A percentile compares a stretch with the other conserved stretches of the same genome.
phyloP scores from a whole-genome alignment of 192 early-diverging fungal species.

The Podila epigama region DNA sequence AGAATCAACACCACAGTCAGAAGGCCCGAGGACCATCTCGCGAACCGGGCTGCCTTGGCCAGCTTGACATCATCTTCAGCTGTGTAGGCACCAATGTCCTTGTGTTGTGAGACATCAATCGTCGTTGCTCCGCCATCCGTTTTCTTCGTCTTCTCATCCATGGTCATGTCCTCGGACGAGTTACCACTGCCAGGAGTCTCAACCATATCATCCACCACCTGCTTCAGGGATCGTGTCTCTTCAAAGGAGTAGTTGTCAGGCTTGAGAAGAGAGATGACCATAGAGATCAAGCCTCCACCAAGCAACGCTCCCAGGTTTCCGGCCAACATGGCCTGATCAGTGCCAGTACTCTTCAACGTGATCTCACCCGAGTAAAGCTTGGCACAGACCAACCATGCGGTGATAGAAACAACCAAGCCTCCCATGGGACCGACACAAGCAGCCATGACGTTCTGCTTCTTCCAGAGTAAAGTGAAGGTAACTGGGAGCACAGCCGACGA shows the following conservation, averaged over 20 bases:
- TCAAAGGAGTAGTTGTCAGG: slow-evolving; percentile 73
- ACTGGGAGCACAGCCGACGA: slow-evolving; percentile 72
- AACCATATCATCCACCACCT: slow-evolving; percentile 49
- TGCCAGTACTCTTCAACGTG: slow-evolving; percentile 61
- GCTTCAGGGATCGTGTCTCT: slow-evolving; percentile 52
- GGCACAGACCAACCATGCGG: slow-evolving; percentile 67
- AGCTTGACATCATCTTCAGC: slow-evolving; percentile 47
- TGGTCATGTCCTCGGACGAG: slow-evolving; percentile 23
- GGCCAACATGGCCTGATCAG: slow-evolving; percentile 79
- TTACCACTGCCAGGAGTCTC: slow-evolving; percentile 15
- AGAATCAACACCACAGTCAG: slow-evolving; percentile 67
- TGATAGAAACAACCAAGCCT: slow-evolving; percentile 61
- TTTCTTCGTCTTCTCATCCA: slow-evolving; percentile 3
- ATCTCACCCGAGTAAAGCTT: slow-evolving; percentile 60
- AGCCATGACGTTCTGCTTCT: slow-evolving; percentile 63
- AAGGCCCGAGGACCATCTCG: slow-evolving; percentile 56
- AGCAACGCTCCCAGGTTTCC: slow-evolving; percentile 65
- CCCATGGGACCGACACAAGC: slow-evolving; percentile 61
- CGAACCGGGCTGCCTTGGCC: slow-evolving; percentile 64
- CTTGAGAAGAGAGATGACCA: slow-evolving; percentile 38
- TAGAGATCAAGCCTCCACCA: slow-evolving; percentile 33
- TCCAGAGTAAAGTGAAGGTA: slow-evolving; percentile 71
- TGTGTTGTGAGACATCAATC: slow-evolving; percentile 4
- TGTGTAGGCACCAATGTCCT: slow-evolving; percentile 9
- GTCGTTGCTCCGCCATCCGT: neutral